Percentiles rank a stretch among this genome's conserved stretches.
phyloP scores from a whole-genome alignment of 805 yeast species.

The Ogataea kodamae region DNA sequence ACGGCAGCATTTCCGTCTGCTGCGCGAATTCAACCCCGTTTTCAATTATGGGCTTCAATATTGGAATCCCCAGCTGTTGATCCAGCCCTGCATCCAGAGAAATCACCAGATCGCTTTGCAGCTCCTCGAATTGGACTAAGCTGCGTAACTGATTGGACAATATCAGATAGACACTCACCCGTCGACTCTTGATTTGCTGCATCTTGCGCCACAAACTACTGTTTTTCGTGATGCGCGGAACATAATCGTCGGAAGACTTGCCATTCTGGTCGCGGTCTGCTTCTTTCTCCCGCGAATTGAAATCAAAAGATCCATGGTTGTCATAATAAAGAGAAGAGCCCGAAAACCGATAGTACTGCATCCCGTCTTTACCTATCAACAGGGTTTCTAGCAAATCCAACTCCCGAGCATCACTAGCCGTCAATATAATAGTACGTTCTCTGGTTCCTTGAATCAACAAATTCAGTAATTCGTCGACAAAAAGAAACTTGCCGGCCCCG shows the following conservation, averaged over 20 bases:
- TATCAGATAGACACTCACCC: conserved; percentile 39
- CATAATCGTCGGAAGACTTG: conserved; percentile 29
- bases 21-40: conserved; percentile 45
- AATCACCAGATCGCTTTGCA: conserved; percentile 41
- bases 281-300: conserved; percentile 20
- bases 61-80: conserved; percentile 33
- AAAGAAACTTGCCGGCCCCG: conserved; percentile 58
- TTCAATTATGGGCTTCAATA: conserved; percentile 42
- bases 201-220: conserved; percentile 22
- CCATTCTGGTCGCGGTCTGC: conserved; percentile 1
- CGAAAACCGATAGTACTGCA: conserved; percentile 64
- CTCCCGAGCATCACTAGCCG: conserved; percentile 63
- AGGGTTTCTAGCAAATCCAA: conserved; percentile 76
- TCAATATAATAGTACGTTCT: conserved; percentile 38
- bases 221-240: conserved; percentile 31
- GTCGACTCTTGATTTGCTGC: conserved; percentile 19
- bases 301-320: conserved; percentile 32
- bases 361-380: conserved; percentile 59
- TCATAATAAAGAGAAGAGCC: conserved; percentile 50
- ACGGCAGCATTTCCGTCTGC: conserved; percentile 13
- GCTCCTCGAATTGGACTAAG: conserved; percentile 32
- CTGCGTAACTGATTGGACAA: conserved; percentile 43
- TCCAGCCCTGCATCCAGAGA: conserved; percentile 44
- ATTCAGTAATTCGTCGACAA: conserved; percentile 49
- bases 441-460: conserved; percentile 26